Evolutionary conservation across 2,329 filamentous ascomycete genomes (phyloP).

Genomic region (Fonsecaea multimorphosa): DNA sequence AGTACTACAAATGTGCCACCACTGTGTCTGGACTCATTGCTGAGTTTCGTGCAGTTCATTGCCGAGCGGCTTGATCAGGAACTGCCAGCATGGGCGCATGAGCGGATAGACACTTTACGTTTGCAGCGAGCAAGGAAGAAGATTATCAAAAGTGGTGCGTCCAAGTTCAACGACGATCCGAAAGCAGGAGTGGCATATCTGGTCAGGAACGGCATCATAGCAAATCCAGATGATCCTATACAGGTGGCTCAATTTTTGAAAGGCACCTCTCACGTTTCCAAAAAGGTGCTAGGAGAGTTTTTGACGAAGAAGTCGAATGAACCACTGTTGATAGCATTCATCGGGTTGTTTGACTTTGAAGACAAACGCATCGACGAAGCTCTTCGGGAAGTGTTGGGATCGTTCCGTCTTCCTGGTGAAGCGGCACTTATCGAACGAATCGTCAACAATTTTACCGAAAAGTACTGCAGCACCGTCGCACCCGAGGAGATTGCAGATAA

Average conservation of each 20-base stretch:
- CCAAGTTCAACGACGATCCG: slow-evolving; percentile 93
- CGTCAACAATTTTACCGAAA: slow-evolving; percentile 82
- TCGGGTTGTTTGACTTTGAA: slow-evolving; percentile 85
- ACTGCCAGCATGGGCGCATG: slow-evolving; percentile 66
- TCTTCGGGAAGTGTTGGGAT: slow-evolving; percentile 81
- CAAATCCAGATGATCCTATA: slow-evolving; percentile 73
- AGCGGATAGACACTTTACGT: slow-evolving; percentile 68
- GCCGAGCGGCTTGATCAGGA: slow-evolving; percentile 78
- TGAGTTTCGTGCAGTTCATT: slow-evolving; percentile 90
- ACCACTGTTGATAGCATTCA: slow-evolving; percentile 79
- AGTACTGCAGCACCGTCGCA: slow-evolving; percentile 74
- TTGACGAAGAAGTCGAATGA: slow-evolving; percentile 91
- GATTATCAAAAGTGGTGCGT: slow-evolving; percentile 83
- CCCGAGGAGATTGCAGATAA: slow-evolving; percentile 80
- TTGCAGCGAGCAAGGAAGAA: slow-evolving; percentile 81
- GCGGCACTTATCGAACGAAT: slow-evolving; percentile 92
- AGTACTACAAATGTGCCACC: slow-evolving; percentile 98
- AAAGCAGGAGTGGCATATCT: slow-evolving; percentile 88
- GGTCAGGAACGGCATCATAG: slow-evolving; percentile 82
- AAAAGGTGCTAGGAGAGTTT: slow-evolving; percentile 88
- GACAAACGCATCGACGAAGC: slow-evolving; percentile 90
- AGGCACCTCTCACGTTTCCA: slow-evolving; percentile 85
- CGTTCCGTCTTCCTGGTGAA: slow-evolving; percentile 93
- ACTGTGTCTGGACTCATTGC: slow-evolving; percentile 86
- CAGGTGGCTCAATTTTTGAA: slow-evolving; percentile 85